Conservation (phyloP, 2,329 filamentous ascomycete genomes). For the Graphium sp. region DNA sequence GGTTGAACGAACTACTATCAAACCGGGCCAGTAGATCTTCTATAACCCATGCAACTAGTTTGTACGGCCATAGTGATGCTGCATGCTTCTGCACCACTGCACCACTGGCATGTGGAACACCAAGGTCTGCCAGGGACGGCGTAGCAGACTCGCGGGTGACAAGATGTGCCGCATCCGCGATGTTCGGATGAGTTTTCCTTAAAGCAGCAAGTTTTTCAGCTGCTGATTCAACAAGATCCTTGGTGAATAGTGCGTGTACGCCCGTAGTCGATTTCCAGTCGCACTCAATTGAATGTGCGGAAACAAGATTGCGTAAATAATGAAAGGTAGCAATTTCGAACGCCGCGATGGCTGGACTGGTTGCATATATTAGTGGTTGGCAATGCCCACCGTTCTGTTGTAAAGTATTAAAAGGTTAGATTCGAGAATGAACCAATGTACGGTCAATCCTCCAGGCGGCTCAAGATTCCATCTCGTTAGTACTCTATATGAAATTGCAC, state of each 20-base stretch:
- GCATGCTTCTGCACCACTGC: constrained; percentile 49
- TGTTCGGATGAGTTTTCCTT: constrained; percentile 31
- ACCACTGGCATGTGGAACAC: constrained; percentile 39
- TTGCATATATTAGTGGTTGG: constrained; percentile 51
- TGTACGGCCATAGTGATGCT: constrained; percentile 68
- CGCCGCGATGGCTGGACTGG: constrained; percentile 39
- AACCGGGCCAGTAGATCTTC: constrained; percentile 31
- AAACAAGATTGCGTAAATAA: constrained; percentile 40
- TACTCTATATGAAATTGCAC: constrained; percentile 14
- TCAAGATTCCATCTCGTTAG: too few relatives aligned
- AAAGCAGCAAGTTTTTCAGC: constrained; percentile 32
- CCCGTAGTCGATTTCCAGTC: constrained; percentile 50
- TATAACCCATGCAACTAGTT: constrained; percentile 58
- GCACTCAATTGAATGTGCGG: constrained; percentile 42
- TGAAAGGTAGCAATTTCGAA: constrained; percentile 59
- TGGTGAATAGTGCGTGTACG: constrained; percentile 45
- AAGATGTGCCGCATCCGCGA: constrained; percentile 29
- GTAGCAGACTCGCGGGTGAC: constrained; percentile 13
- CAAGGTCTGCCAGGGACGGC: constrained; percentile 27
- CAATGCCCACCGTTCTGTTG: constrained; percentile 61
- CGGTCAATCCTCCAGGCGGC: too few relatives aligned
- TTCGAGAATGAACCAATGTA: too few relatives aligned
- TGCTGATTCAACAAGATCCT: constrained; percentile 34
- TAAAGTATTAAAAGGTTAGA: too few relatives aligned
- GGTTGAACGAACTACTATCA: constrained; percentile 36